phyloP scores from a whole-genome alignment of 495 filamentous ascomycete species.

The Oidiodendron maius region DNA sequence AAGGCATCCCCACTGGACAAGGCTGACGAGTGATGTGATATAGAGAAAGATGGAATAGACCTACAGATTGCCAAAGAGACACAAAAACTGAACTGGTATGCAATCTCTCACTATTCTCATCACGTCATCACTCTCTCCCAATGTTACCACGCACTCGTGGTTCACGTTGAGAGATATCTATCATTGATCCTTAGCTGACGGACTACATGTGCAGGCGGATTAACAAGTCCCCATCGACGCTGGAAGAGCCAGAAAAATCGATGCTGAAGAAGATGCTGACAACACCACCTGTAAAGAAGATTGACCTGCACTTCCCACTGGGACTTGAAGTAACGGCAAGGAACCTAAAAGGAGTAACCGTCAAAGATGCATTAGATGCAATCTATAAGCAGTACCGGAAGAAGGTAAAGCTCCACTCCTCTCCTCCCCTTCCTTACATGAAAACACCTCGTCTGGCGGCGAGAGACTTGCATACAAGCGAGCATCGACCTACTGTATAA shows the following conservation, averaged over 20 bases:
- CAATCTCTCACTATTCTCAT: conserved; percentile 1
- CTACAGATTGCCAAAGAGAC: conserved; percentile 80
- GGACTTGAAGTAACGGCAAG: conserved; percentile 84
- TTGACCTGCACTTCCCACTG: conserved; percentile 82
- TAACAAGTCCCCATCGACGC: conserved; percentile 69
- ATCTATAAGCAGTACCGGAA: conserved; percentile 95
- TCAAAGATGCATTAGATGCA: conserved; percentile 90
- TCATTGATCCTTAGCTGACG: conserved; percentile 14
- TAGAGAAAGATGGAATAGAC: conserved; percentile 70
- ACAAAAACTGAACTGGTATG: conserved; percentile 85
- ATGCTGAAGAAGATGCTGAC: conserved; percentile 73
- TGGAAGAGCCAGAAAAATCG: conserved; percentile 69
- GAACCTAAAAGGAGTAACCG: conserved; percentile 87
- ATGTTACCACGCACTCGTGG: too few relatives aligned
- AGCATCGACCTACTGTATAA: not conserved
- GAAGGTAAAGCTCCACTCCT: conserved; percentile 49
- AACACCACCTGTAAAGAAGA: conserved; percentile 81
- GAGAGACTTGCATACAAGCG: not conserved
- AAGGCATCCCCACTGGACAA: conserved; percentile 16
- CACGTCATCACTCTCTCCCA: not conserved
- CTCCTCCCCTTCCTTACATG: not conserved
- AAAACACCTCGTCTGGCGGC: not conserved
- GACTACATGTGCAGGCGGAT: conserved; percentile 59
- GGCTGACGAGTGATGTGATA: conserved; percentile 4
- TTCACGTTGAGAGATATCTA: too few relatives aligned